These are phyloP conservation scores for Rhodotorula sp. DNA, from an alignment of 1,284 basidiomycete genomes.

Conservation along the genomic window DNA sequence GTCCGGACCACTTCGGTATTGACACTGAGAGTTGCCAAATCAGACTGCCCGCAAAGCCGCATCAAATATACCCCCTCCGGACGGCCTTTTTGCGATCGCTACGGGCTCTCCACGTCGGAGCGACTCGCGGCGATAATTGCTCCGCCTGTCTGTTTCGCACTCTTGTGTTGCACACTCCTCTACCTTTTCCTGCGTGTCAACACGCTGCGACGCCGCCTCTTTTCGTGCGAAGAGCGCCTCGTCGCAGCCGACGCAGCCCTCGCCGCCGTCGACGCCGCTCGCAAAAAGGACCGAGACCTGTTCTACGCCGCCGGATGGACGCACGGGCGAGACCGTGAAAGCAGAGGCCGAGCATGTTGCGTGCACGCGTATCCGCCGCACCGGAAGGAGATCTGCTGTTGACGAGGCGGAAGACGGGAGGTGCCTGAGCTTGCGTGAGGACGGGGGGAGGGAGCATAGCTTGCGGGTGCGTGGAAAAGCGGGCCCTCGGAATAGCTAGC, in stretches of 20 bases:
- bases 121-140: slow-evolving; percentile 1
- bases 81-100: not conserved
- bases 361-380: not conserved
- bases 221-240: slow-evolving; percentile 1
- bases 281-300: not conserved
- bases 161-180: not conserved
- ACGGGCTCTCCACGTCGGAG: not conserved
- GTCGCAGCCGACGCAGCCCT: not conserved
- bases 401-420: too few relatives aligned
- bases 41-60: not conserved
- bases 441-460: too few relatives aligned
- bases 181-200: not conserved
- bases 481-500: too few relatives aligned
- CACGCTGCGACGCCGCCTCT: not conserved
- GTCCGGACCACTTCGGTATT: not conserved
- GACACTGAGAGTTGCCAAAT: not conserved
- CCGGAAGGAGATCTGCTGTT: not conserved
- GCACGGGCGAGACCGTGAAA: not conserved
- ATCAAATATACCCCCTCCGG: not conserved
- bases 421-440: too few relatives aligned
- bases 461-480: too few relatives aligned
- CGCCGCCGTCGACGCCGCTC: not conserved
- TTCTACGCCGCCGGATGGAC: slow-evolving; percentile 5
- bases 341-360: not conserved
- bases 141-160: not conserved